phyloP scores from a whole-genome alignment of 2,329 filamentous ascomycete species.

The Didymella pomorum region DNA sequence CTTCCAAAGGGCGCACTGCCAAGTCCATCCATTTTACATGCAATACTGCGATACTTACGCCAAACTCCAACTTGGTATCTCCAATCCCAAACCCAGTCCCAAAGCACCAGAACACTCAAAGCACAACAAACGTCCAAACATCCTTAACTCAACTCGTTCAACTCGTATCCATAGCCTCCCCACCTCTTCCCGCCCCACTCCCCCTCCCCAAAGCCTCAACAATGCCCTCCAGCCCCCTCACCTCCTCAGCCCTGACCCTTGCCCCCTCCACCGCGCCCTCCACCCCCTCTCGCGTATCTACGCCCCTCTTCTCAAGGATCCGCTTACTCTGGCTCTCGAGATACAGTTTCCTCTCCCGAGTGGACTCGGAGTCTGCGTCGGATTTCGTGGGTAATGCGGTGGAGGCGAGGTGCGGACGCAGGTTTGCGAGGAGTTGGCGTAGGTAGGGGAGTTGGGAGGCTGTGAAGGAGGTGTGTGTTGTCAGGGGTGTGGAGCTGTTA shows the following conservation, averaged over 20 bases:
- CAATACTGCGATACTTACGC: background rate
- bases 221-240: conserved; percentile 42
- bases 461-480: conserved; percentile 78
- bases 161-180: conserved; percentile 39
- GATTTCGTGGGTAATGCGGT: conserved; percentile 37
- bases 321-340: conserved; percentile 80
- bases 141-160: no score
- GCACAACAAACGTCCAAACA: no score
- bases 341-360: conserved; percentile 77
- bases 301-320: conserved; percentile 76
- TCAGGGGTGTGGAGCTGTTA: conserved; percentile 54
- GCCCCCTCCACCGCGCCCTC: conserved; percentile 41
- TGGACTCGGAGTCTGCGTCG: conserved; percentile 49
- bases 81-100: background rate
- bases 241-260: conserved; percentile 39
- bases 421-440: conserved; percentile 70
- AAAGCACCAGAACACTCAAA: background rate
- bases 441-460: conserved; percentile 84
- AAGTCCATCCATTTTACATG: background rate
- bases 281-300: conserved; percentile 61
- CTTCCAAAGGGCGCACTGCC: no score
- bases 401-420: conserved; percentile 69
- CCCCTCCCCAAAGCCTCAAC: conserved; percentile 27
- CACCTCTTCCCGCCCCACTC: conserved; percentile 4
- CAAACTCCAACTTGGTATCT: conserved; percentile 1